Conservation (phyloP, 1,139 yeast genomes). For the Suhomyces coccinellae region DNA sequence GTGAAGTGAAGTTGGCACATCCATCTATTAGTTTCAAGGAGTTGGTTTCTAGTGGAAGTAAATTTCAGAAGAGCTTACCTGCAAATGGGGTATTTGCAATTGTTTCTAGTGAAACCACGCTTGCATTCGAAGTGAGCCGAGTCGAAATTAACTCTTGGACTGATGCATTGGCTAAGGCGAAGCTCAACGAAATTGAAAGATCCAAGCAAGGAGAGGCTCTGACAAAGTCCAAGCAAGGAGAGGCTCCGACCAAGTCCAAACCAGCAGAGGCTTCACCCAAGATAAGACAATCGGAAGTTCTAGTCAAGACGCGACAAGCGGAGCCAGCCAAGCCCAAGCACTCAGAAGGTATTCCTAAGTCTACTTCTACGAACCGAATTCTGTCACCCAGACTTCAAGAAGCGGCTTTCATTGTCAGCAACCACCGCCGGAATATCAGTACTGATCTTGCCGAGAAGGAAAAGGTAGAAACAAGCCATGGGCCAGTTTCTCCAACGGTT, state of each 20-base stretch:
- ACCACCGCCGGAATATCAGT: constrained; percentile 5
- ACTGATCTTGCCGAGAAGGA: constrained; percentile 2
- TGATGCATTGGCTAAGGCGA: constrained; percentile 50
- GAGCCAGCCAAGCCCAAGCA: neutral
- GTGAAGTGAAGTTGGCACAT: constrained; percentile 51
- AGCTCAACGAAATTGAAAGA: constrained; percentile 50
- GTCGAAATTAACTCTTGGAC: constrained; percentile 58
- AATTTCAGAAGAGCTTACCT: constrained; percentile 35
- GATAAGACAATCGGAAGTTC: neutral
- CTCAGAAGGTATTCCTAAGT: neutral
- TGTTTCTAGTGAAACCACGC: constrained; percentile 46
- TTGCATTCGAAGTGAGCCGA: constrained; percentile 59
- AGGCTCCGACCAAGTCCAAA: neutral
- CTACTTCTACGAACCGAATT: neutral
- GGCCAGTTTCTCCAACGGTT: constrained; percentile 6
- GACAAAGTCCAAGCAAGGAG: constrained; percentile 6
- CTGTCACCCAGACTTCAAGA: constrained; percentile 11
- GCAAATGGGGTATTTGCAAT: constrained; percentile 56
- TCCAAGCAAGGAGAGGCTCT: constrained; percentile 24
- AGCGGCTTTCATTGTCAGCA: constrained; percentile 5
- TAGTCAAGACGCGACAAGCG: constrained; percentile 1
- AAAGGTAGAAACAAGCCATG: neutral
- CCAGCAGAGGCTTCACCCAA: neutral
- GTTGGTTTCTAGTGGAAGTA: constrained; percentile 36
- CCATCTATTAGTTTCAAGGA: constrained; percentile 57